A percentile compares a stretch with the other conserved stretches of the same genome.
Evolutionary conservation across 2,329 filamentous ascomycete species (phyloP).

Genomic region (Macroventuria anomochaeta): DNA sequence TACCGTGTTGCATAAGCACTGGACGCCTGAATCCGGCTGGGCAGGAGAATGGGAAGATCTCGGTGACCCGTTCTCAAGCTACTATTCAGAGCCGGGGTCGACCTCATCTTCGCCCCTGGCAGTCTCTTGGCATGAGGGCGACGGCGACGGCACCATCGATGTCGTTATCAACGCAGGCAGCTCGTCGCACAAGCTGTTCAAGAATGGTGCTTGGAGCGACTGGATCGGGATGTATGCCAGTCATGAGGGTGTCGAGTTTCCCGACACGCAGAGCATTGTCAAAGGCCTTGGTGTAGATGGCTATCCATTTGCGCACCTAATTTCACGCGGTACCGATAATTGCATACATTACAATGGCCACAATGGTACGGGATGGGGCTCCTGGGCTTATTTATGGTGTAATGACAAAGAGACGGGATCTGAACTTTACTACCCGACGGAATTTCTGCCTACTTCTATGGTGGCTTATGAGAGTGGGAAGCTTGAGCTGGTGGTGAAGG

Average conservation of each 20-base stretch:
- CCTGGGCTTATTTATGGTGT: constrained; percentile 1
- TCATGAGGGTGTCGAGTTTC: constrained; percentile 16
- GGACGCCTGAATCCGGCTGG: constrained; percentile 1
- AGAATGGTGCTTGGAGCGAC: constrained; percentile 13
- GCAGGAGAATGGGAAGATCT: constrained; percentile 1
- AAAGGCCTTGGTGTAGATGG: constrained; percentile 2
- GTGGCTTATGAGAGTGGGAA: background rate
- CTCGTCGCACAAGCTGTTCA: constrained; percentile 11
- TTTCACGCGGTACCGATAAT: constrained; percentile 14
- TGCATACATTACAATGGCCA: constrained; percentile 14
- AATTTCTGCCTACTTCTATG: constrained; percentile 6
- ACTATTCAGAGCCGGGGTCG: background rate
- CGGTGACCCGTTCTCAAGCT: background rate
- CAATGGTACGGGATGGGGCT: constrained; percentile 15
- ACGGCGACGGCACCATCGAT: constrained; percentile 11
- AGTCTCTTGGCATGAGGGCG: constrained; percentile 3
- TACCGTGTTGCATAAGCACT: constrained; percentile 1
- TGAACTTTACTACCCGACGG: background rate
- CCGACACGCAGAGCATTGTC: constrained; percentile 19
- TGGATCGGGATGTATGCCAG: constrained; percentile 12
- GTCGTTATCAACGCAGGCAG: background rate
- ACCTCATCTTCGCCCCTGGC: background rate
- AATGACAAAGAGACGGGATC: background rate
- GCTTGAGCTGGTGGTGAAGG: background rate
- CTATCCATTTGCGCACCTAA: constrained; percentile 11